These are phyloP conservation scores for Penicillium sclerotiorum DNA, from an alignment of 2,329 filamentous ascomycete genomes.

Conservation along the genomic window DNA sequence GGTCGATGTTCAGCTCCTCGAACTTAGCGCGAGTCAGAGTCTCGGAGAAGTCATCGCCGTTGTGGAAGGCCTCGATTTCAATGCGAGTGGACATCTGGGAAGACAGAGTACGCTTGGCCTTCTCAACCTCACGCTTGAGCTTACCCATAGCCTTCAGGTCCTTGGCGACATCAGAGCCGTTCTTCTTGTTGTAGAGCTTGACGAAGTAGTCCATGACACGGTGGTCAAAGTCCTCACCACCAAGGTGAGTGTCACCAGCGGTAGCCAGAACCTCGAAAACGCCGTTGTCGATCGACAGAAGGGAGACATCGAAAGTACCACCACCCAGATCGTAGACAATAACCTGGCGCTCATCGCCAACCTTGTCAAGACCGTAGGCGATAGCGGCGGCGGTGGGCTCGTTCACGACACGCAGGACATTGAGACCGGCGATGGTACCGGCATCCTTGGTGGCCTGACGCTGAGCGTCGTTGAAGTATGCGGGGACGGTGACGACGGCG, in stretches of 20 bases:
- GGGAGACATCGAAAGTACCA: constrained; percentile 93
- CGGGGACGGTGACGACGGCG: constrained; percentile 85
- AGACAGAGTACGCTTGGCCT: constrained; percentile 97
- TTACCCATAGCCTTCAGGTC: constrained; percentile 98
- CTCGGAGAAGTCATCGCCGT: constrained; percentile 97
- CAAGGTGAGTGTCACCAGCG: constrained; percentile 94
- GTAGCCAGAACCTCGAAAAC: constrained; percentile 94
- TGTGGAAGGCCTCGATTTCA: constrained; percentile 96
- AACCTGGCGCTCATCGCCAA: constrained; percentile 79
- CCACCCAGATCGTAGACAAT: constrained; percentile 93
- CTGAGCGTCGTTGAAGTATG: constrained; percentile 99
- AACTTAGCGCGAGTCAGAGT: constrained; percentile 98
- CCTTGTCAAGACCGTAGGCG: constrained; percentile 91
- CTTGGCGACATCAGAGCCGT: constrained; percentile 88
- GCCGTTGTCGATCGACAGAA: constrained; percentile 86
- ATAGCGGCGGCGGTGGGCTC: constrained; percentile 95
- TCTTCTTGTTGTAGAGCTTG: constrained; percentile 99
- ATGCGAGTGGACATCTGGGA: constrained; percentile 91
- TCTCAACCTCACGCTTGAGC: constrained; percentile 98
- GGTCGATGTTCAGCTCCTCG: constrained; percentile 97
- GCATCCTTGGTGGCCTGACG: constrained; percentile 96
- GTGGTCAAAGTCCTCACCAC: constrained; percentile 99
- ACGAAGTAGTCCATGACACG: constrained; percentile 93
- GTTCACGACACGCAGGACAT: constrained; percentile 94
- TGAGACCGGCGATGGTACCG: constrained; percentile 86